Base-by-base conservation (phyloP, 2,329 filamentous ascomycete genomes). In the Coniella vitis region DNA sequence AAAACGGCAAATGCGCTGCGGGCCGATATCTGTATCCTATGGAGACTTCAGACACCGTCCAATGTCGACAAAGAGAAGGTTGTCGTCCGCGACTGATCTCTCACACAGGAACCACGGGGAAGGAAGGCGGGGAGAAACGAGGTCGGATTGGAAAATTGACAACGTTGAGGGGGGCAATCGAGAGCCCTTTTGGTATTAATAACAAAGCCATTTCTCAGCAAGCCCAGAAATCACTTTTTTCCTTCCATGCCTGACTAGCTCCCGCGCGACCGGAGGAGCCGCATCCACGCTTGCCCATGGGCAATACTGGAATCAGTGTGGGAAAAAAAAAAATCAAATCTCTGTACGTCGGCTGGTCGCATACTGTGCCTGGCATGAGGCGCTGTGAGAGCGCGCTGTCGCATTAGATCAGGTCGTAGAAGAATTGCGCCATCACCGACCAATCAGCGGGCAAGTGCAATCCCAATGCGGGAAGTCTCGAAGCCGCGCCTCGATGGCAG, bases 341-440 rank as follows among this genome's bases (percentile, higher is more conserved):
- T 29, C 25, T 29, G 25, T 29, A 29, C 25, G 25, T 10, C 10
- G 25, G 25, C 25, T 29, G 25, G 25, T 29, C 25, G 25, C 25
- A 29, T 29, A 29, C 25, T 29, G 25, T 29, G 25, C 25, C 25
- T 29, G 25, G 25, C 25, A 5, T 10, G 25, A 29, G 25, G 25
- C 25, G 25, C 10, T 29, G 25, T 29, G 25, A 29, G 32, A 38
- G 50, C 42, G 22, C 32, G 31, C 35, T 49, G 38, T 49, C 38
- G 42, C 47, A 52, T 52, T 43, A 52, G 48, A 48, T 48, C 42
- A 52, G 47, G 42, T 41, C 35, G 29, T 34, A 36, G 35, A 21
- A 25, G 46, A 52, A 53, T 53, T 53, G 51, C 51, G 51, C 51
- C 51, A 53, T 53, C 51, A 20, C 13, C 34, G 34, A 38, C 47